These are phyloP conservation scores for Lepiota venenata DNA, from an alignment of 768 basidiomycete species.

Conservation along the genomic window DNA sequence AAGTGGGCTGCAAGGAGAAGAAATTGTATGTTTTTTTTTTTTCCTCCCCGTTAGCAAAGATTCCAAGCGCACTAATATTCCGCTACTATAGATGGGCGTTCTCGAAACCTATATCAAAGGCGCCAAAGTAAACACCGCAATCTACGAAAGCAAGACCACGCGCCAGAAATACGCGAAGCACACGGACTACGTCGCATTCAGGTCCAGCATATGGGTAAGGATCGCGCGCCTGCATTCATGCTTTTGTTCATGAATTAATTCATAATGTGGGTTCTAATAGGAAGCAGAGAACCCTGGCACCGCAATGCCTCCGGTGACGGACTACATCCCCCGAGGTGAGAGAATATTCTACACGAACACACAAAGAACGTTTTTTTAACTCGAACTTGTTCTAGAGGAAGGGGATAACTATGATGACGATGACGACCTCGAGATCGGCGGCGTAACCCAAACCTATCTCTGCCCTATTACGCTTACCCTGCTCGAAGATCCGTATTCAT, in stretches of 20 bases:
- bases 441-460: constrained; percentile 76
- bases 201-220: constrained; percentile 64
- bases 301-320: constrained; percentile 75
- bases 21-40: constrained; percentile 55
- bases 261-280: constrained; percentile 29
- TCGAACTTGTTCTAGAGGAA: no score
- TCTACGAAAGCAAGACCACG: constrained; percentile 58
- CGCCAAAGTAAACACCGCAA: constrained; percentile 38
- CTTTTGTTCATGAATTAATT: constrained; percentile 6
- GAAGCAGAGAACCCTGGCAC: constrained; percentile 62
- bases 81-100: constrained; percentile 42
- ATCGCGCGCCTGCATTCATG: background rate
- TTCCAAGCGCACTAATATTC: background rate
- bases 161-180: constrained; percentile 77
- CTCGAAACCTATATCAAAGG: constrained; percentile 46
- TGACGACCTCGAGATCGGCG: constrained; percentile 87
- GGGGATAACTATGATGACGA: constrained; percentile 83
- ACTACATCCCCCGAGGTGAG: constrained; percentile 68
- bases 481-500: constrained; percentile 74
- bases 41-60: background rate
- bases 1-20: constrained; percentile 47
- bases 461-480: constrained; percentile 76
- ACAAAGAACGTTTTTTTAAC: no score
- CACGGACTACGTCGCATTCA: constrained; percentile 58
- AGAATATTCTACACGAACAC: background rate